Conservation (phyloP, 192 early-diverging fungal genomes). For the Helicostylum pulchrum region DNA sequence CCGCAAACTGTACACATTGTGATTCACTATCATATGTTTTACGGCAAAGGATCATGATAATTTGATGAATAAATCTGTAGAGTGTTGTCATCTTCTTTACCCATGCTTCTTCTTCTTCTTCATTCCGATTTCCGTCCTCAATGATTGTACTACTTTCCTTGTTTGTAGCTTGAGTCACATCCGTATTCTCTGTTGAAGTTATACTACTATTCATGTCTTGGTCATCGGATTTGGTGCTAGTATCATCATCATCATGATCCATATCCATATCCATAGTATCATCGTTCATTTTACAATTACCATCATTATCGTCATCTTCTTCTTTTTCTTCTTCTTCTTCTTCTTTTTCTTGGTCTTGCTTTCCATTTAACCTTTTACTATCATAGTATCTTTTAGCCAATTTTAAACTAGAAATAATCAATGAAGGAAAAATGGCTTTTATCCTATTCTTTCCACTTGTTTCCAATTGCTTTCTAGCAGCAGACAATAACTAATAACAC, state of each 20-base stretch:
- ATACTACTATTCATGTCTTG: no score
- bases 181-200: no score
- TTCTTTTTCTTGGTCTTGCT: conserved; percentile 21
- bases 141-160: no score
- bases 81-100: conserved; percentile 59
- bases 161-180: no score
- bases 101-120: not conserved
- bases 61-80: conserved; percentile 85
- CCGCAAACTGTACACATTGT: conserved; percentile 68
- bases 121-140: not conserved
- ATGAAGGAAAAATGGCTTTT: conserved; percentile 84
- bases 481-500: conserved; percentile 60
- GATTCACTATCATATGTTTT: conserved; percentile 49
- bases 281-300: no score
- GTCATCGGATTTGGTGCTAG: no score
- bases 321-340: not conserved
- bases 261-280: no score
- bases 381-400: conserved; percentile 53
- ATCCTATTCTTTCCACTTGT: conserved; percentile 83
- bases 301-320: conserved; percentile 42
- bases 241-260: no score
- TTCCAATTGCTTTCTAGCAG: conserved; percentile 79
- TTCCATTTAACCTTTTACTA: conserved; percentile 23
- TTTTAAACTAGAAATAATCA: conserved; percentile 66
- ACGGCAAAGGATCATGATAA: conserved; percentile 71